Evolutionary conservation across 345 rosid species (phyloP).

Genomic region (Erucastrum elatum): DNA sequence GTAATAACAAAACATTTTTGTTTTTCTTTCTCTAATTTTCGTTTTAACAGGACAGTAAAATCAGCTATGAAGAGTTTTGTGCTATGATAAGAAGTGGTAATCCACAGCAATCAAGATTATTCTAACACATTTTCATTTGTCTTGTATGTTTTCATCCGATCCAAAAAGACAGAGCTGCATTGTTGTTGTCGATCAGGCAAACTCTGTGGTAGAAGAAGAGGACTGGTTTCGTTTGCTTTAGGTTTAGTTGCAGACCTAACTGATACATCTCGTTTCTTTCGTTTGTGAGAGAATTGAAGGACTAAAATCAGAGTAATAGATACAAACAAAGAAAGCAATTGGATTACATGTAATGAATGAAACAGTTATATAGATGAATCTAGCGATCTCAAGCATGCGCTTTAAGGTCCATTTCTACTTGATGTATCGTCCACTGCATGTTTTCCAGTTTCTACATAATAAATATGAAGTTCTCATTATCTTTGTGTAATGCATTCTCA

Average conservation of each 20-base stretch:
- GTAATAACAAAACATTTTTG: too few relatives aligned
- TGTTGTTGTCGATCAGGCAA: too few relatives aligned
- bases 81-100: too few relatives aligned
- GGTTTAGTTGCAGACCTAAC: too few relatives aligned
- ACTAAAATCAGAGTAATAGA: neutral
- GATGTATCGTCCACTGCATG: conserved; percentile 95
- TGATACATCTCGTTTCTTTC: neutral
- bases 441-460: conserved; percentile 75
- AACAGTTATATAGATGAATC: neutral
- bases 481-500: neutral
- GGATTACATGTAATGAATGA: neutral
- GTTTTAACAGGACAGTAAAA: too few relatives aligned
- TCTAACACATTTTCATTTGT: neutral
- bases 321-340: neutral
- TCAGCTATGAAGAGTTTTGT: too few relatives aligned
- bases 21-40: too few relatives aligned
- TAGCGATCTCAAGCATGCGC: conserved; percentile 21
- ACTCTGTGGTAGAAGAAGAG: too few relatives aligned
- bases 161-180: too few relatives aligned
- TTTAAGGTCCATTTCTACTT: conserved; percentile 91
- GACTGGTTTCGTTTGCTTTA: too few relatives aligned
- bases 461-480: conserved; percentile 13
- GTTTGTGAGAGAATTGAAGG: neutral
- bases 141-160: too few relatives aligned
- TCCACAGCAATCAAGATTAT: too few relatives aligned